phyloP scores from a whole-genome alignment of 768 basidiomycete species.

The Mycena latifolia region DNA sequence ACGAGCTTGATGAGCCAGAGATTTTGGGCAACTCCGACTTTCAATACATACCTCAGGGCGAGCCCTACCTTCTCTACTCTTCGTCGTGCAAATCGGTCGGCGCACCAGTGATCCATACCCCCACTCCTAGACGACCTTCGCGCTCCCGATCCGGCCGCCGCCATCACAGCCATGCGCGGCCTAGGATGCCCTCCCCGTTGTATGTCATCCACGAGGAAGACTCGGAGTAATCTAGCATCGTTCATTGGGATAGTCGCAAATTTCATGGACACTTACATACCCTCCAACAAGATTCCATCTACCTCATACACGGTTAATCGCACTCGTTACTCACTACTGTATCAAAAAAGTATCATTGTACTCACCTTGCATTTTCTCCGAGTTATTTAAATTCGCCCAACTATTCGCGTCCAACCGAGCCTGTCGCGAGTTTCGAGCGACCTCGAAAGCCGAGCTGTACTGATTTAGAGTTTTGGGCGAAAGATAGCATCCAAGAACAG shows the following conservation, averaged over 20 bases:
- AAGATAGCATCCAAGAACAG: too few species aligned
- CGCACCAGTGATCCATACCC: slow-evolving; percentile 30
- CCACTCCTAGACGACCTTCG: slow-evolving; percentile 27
- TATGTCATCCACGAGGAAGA: slow-evolving; percentile 37
- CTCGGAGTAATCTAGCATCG: slow-evolving; percentile 26
- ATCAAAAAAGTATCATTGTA: slow-evolving; percentile 17
- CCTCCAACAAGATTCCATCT: not conserved
- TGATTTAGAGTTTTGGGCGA: too few species aligned
- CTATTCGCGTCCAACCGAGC: too few species aligned
- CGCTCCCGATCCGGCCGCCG: slow-evolving; percentile 29
- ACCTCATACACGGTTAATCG: slow-evolving; percentile 21
- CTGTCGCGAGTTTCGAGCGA: too few species aligned
- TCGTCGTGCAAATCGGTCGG: slow-evolving; percentile 19
- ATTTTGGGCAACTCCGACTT: slow-evolving; percentile 15
- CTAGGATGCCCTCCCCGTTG: slow-evolving; percentile 31
- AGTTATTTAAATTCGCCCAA: too few species aligned
- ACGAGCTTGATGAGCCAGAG: slow-evolving; percentile 5
- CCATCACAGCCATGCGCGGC: slow-evolving; percentile 17
- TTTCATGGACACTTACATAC: slow-evolving; percentile 11
- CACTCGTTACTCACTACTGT: slow-evolving; percentile 17
- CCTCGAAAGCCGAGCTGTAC: too few species aligned
- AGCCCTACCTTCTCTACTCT: slow-evolving; percentile 27
- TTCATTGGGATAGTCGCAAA: not conserved
- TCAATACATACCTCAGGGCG: slow-evolving; percentile 11
- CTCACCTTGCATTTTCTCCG: not conserved